Base-by-base conservation (phyloP, 306 rosid genomes). In the Ammopiptanthus mongolicus region DNA sequence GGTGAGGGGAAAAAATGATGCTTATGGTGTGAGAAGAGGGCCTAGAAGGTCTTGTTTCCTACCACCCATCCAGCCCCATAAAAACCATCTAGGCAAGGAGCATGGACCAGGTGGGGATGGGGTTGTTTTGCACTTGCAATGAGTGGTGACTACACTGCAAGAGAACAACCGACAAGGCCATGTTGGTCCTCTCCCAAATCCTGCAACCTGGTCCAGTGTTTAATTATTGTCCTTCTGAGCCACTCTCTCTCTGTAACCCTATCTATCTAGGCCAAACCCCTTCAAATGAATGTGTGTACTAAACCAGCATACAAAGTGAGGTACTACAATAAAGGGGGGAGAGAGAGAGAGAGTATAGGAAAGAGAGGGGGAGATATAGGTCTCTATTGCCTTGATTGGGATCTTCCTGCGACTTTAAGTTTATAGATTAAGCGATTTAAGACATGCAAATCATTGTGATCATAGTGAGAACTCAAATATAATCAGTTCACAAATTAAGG, bases 101-200 rank as follows among this genome's bases (percentile, higher is more conserved):
- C 80, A 76, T n/a, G 75, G 5, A 13, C 48, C 48, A 3, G 55
- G 29, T 15, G 69, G 12, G 13, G 33, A 15, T 23, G 65, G 15
- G 67, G 53, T 46, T 58, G 62, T 56, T 34, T 25, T 80, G 75
- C 46, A 67, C 84, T 82, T 78, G 69, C 70, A 75, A 70, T n/a
- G 64, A 87, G 85, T 79, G 74, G 60, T 87, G 84, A 78, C 53
- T 61, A 51, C 58, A 42, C 58, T 46, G 50, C 74, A 63, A 74
- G 18, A 61, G 88, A 87, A 91, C 88, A 83, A 83, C 94, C 87
- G 96, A 93, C 97, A 93, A 82, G 61, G 77, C 64, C 91, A 88
- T 86, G 94, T 88, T 91, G 78, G 94, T 91, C 79, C 84, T 88
- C 93, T 87, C 73, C 71, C 84, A 81, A 81, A 75, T 53, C 85